phyloP scores from a whole-genome alignment of 2,329 filamentous ascomycete species.

The Xylaria sp. region DNA sequence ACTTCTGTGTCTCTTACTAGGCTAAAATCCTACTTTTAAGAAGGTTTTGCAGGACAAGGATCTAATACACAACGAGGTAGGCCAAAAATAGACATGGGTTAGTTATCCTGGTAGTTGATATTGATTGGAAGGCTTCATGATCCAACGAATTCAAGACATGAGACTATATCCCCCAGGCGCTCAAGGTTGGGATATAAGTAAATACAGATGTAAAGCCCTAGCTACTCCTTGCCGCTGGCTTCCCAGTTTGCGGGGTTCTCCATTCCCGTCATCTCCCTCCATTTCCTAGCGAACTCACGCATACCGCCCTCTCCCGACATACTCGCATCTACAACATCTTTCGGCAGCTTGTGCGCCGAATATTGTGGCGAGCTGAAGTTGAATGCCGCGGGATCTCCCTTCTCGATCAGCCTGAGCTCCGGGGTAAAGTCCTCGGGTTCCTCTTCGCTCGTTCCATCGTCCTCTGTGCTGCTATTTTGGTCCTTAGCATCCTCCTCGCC shows the following conservation, averaged over 20 bases:
- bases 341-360: constrained; percentile 94
- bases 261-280: constrained; percentile 67
- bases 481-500: constrained; percentile 51
- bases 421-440: constrained; percentile 71
- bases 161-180: no score
- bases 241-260: constrained; percentile 47
- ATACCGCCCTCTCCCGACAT: constrained; percentile 77
- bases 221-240: constrained; percentile 32
- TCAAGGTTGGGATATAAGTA: no score
- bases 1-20: no score
- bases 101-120: no score
- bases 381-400: constrained; percentile 88
- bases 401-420: constrained; percentile 83
- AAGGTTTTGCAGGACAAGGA: no score
- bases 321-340: constrained; percentile 84
- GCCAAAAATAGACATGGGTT: no score
- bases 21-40: no score
- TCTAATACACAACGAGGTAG: no score
- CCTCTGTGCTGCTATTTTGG: constrained; percentile 53
- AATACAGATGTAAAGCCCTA: background rate
- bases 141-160: no score
- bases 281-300: constrained; percentile 81
- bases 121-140: no score
- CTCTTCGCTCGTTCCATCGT: constrained; percentile 51
- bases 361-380: constrained; percentile 88